Evolutionary conservation across 768 basidiomycete genomes (phyloP).

Genomic region (Tricholoma saponaceum): DNA sequence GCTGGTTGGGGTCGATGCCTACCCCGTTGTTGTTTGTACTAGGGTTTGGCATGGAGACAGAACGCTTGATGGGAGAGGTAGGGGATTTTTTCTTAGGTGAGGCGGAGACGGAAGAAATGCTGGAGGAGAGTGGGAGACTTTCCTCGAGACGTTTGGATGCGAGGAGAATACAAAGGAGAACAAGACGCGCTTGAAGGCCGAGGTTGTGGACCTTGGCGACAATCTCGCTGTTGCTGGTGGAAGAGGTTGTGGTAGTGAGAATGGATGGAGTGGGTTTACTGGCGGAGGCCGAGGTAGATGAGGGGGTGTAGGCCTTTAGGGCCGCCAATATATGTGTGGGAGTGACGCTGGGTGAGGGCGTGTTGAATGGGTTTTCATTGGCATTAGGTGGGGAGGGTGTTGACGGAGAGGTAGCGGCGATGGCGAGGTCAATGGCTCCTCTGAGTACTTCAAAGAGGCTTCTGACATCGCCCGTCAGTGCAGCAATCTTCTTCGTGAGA

Average conservation of each 20-base stretch:
- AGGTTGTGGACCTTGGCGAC: slow-evolving; percentile 63
- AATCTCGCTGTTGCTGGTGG: slow-evolving; percentile 51
- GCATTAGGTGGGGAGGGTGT: slow-evolving; percentile 9
- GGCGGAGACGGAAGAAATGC: slow-evolving; percentile 27
- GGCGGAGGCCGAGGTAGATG: slow-evolving; percentile 26
- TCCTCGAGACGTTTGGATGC: slow-evolving; percentile 60
- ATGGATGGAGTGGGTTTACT: slow-evolving; percentile 17
- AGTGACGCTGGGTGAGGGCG: slow-evolving; percentile 42
- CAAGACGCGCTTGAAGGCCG: slow-evolving; percentile 71
- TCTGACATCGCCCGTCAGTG: slow-evolving; percentile 80
- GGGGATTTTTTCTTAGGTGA: slow-evolving; percentile 27
- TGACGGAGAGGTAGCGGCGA: slow-evolving; percentile 23
- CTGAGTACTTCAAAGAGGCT: slow-evolving; percentile 77
- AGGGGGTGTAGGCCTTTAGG: slow-evolving; percentile 65
- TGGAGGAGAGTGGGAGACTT: slow-evolving; percentile 46
- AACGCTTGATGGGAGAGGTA: slow-evolving; percentile 51
- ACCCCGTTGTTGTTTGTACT: slow-evolving; percentile 23
- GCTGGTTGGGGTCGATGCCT: slow-evolving; percentile 52
- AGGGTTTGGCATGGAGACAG: slow-evolving; percentile 29
- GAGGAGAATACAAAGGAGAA: slow-evolving; percentile 59
- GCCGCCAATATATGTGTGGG: slow-evolving; percentile 71
- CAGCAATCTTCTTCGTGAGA: slow-evolving; percentile 76
- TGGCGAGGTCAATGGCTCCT: slow-evolving; percentile 70
- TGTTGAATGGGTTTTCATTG: slow-evolving; percentile 33
- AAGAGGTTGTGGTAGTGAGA: slow-evolving; percentile 14